Evolutionary conservation across 371 early-diverging fungal species (phyloP), one percentile per base, ranked within the genome.

Genomic region (Mucor indicus): DNA sequence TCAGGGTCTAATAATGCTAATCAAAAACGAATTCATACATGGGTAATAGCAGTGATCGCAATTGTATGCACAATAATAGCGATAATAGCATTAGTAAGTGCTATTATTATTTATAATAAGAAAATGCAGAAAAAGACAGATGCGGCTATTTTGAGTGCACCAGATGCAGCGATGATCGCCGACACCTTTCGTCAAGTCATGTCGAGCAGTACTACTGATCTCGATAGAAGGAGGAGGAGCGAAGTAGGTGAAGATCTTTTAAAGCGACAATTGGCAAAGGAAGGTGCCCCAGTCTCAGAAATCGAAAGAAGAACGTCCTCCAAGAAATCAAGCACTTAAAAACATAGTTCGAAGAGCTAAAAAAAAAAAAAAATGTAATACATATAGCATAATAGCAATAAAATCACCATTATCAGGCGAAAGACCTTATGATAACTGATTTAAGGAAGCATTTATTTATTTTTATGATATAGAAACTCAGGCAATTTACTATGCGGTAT

Each of bases 1-100:
- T n/a, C n/a, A n/a, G n/a, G n/a, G n/a, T n/a, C n/a, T n/a, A n/a
- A n/a, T n/a, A n/a, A n/a, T n/a, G n/a, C n/a, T n/a, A n/a, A n/a
- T n/a, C n/a, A 48, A 9, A 19, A 43, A 2, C 46, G 27, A 13
- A 31, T 39, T 31, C 40, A 39, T 32, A 20, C n/a, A 20, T 64
- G 64, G 64, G 38, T 52, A 1, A 32, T 64, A 12, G 60, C 56
- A 0, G 38, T 59, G 8, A 49, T 64, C 19, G 35, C 55, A 10
- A 23, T 59, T 30, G 48, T 50, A 7, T 24, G 25, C 27, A n/a
- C n/a, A n/a, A 17, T 55, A 13, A 15, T 50, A 7, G 49, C 55
- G 7, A 32, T 52, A 25, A 38, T 37, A 39, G 48, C 60, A n/a
- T n/a, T n/a, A 4, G n/a, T 52, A 4, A 24, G 36, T 37, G 30